Percentiles rank a stretch among this genome's conserved stretches.
Evolutionary conservation across 192 early-diverging fungal genomes (phyloP).

Genomic region (Linnemannia hyalina): DNA sequence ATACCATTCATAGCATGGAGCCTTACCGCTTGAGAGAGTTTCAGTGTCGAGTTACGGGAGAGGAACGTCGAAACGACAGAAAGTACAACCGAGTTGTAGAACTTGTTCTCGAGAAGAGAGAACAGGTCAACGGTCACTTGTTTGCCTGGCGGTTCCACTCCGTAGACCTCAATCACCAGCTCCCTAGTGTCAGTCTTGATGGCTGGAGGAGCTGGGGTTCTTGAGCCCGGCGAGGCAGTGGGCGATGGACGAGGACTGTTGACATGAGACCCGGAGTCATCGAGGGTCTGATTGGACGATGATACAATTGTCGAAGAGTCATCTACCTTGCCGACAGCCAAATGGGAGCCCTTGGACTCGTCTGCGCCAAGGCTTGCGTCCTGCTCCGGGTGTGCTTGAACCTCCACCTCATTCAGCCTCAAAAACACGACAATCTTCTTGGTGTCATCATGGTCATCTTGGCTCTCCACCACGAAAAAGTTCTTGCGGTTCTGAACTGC

Average conservation of each 20-base stretch:
- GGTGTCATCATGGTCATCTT: constrained; percentile 69
- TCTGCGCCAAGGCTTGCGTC: background rate
- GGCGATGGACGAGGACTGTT: constrained; percentile 56
- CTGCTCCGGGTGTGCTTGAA: constrained; percentile 34
- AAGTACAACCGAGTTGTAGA: constrained; percentile 73
- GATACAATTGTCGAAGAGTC: background rate
- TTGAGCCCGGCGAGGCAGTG: constrained; percentile 58
- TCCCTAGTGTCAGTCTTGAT: constrained; percentile 59
- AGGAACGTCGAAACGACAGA: constrained; percentile 73
- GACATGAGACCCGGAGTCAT: constrained; percentile 36
- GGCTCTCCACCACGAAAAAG: constrained; percentile 76
- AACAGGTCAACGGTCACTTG: constrained; percentile 74
- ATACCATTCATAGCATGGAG: background rate
- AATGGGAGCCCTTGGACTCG: constrained; percentile 24
- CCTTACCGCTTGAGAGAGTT: constrained; percentile 71
- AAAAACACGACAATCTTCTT: constrained; percentile 51
- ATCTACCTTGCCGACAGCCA: background rate
- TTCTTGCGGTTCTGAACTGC: constrained; percentile 79
- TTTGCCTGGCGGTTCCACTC: constrained; percentile 68
- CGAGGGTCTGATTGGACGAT: constrained; percentile 35
- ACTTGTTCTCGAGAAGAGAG: constrained; percentile 70
- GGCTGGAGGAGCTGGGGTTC: constrained; percentile 26
- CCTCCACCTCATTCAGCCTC: constrained; percentile 49
- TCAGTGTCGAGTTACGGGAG: constrained; percentile 75
- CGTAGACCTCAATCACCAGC: constrained; percentile 78